Evolutionary conservation across 257 asterid genomes (phyloP), one percentile per base, ranked within the genome.

Genomic region (Solanum raphanifolium): DNA sequence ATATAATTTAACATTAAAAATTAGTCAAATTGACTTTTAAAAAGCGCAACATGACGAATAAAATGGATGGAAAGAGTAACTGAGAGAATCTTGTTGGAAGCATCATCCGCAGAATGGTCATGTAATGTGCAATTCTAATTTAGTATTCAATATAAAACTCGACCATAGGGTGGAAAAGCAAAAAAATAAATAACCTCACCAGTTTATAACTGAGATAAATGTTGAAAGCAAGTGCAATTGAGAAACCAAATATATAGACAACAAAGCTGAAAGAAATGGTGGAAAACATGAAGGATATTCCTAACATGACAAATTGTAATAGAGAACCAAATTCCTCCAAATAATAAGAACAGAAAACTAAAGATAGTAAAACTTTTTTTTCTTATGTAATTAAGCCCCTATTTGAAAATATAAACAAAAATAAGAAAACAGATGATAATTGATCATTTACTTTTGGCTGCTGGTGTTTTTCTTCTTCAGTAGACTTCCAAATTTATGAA

Each of bases 401-500:
- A 13, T 13, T 39, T 41, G 58, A 27, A 79, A 43, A 41, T 43
- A 79, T 25, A 46, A 79, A 79, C 16, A 79, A 27, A 78, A 13
- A 25, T 13, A 41, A 78, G 25, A 41, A 41, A 79, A 15, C 65
- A 41, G 84, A 5, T 78, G 36, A 78, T 78, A 78, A 78, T 13
- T 78, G 79, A 88, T 20, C 87, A 39, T 23, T 91, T 92, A 93
- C 93, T 95, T 96, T 87, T 88, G 95, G 90, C 35, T 94, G 88
- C 89, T 88, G 25, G 90, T 71, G 87, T 94, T 81, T 91, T 95
- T 97, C 96, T 97, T 97, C 98, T 94, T 96, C 86, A 97, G 93
- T 73, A 97, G 91, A 91, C 87, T 94, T 87, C 99, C 99, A 86
- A 97, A 95, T 90, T 97, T 97, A 20, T 91, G 91, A 89, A 97